Percentiles rank a stretch among this genome's conserved stretches.
These are phyloP conservation scores for Pseudofabraea citricarpa DNA, from an alignment of 2,329 filamentous ascomycete species.

Conservation along the genomic window DNA sequence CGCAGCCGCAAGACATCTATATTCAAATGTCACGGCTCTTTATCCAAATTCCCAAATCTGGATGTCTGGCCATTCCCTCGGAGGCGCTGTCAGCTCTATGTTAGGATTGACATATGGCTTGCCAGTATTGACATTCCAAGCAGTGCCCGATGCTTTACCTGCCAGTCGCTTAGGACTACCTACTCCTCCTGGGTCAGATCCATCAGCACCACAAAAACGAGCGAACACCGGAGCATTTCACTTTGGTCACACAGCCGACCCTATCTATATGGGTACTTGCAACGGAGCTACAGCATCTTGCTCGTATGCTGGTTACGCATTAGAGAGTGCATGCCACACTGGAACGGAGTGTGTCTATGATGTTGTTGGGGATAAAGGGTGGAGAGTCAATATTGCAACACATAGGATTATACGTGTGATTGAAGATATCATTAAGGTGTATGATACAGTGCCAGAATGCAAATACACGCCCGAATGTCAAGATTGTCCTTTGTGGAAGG, in stretches of 20 bases:
- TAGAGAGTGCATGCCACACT: constrained; percentile 90
- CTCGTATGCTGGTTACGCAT: constrained; percentile 86
- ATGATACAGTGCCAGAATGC: constrained; percentile 76
- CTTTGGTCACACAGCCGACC: constrained; percentile 93
- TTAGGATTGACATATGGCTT: constrained; percentile 87
- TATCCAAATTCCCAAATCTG: constrained; percentile 84
- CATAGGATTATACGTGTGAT: constrained; percentile 90
- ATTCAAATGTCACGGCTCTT: constrained; percentile 83
- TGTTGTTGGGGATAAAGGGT: constrained; percentile 84
- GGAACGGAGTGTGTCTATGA: constrained; percentile 88
- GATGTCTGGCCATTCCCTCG: constrained; percentile 89
- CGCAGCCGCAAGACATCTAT: constrained; percentile 80
- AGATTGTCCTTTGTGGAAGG: constrained; percentile 92
- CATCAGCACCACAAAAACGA: constrained; percentile 65
- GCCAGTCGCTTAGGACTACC: constrained; percentile 82
- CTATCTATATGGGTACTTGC: constrained; percentile 89
- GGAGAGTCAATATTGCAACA: constrained; percentile 85
- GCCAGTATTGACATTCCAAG: constrained; percentile 89
- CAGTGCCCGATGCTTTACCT: constrained; percentile 84
- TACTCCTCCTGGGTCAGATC: constrained; percentile 71
- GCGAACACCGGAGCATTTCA: constrained; percentile 76
- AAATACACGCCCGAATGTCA: constrained; percentile 72
- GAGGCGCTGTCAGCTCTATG: constrained; percentile 83
- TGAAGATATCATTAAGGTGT: constrained; percentile 77
- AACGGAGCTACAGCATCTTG: constrained; percentile 87